Percentiles rank a stretch among this genome's conserved stretches.
Evolutionary conservation across 768 basidiomycete genomes (phyloP).

Genomic region (Amanita muscaria): DNA sequence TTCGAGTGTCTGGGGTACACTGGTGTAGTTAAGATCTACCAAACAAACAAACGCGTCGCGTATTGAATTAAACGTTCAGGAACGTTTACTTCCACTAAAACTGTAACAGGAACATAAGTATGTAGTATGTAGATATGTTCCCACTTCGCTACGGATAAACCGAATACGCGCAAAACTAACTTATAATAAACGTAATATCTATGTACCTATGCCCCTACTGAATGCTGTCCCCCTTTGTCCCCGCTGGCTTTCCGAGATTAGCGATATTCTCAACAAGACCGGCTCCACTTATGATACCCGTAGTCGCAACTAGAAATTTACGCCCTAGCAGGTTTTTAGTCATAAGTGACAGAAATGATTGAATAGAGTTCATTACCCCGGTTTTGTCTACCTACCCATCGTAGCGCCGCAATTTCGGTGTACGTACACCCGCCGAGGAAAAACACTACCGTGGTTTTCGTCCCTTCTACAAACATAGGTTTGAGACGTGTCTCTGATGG

Average conservation of each 20-base stretch:
- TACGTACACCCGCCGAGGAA: slow-evolving; percentile 97
- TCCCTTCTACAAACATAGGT: slow-evolving; percentile 30
- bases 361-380: slow-evolving; percentile 43
- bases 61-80: slow-evolving; percentile 9
- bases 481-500: background rate
- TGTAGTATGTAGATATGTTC: no score
- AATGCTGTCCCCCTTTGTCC: background rate
- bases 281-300: slow-evolving; percentile 78
- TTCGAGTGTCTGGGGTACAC: slow-evolving; percentile 20
- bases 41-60: slow-evolving; percentile 46
- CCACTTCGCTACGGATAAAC: no score
- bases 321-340: slow-evolving; percentile 46
- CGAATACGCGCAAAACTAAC: no score
- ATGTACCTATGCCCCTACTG: background rate
- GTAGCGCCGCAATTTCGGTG: slow-evolving; percentile 90
- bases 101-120: no score
- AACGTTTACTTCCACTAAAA: background rate
- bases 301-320: slow-evolving; percentile 84
- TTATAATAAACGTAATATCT: background rate
- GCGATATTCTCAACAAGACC: slow-evolving; percentile 64
- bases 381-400: slow-evolving; percentile 86
- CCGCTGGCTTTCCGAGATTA: slow-evolving; percentile 25
- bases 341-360: slow-evolving; percentile 10
- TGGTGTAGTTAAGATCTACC: slow-evolving; percentile 5
- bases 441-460: slow-evolving; percentile 85